These are phyloP conservation scores for Salvia rosmarinus DNA, from an alignment of 257 asterid species.

Conservation along the genomic window DNA sequence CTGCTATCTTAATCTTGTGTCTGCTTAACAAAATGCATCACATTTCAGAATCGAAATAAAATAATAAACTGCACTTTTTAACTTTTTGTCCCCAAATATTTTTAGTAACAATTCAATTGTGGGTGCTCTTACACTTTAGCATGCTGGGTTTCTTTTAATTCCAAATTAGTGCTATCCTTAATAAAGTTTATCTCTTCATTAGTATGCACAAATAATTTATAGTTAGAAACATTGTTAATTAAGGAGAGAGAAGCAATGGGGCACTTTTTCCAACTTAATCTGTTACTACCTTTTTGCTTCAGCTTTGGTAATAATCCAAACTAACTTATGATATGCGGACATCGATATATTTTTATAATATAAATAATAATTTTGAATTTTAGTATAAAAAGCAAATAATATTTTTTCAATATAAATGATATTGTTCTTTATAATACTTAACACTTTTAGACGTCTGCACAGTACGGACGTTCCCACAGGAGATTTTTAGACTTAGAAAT, in stretches of 20 bases:
- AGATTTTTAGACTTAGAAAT: too few relatives aligned
- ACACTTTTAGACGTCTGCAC: too few relatives aligned
- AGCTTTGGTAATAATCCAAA: constrained; percentile 17
- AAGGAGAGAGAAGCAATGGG: constrained; percentile 3
- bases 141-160: constrained; percentile 2
- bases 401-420: too few relatives aligned
- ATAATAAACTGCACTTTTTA: neutral
- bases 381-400: too few relatives aligned
- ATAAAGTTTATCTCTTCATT: constrained; percentile 19
- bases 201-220: constrained; percentile 15
- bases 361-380: too few relatives aligned
- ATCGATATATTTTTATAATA: too few relatives aligned
- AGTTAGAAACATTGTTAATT: neutral
- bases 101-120: neutral
- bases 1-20: too few relatives aligned
- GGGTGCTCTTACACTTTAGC: constrained; percentile 4
- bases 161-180: constrained; percentile 15
- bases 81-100: neutral
- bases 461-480: too few relatives aligned
- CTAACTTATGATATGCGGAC: too few relatives aligned
- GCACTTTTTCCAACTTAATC: constrained; percentile 25
- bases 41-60: neutral
- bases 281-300: constrained; percentile 8
- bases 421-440: too few relatives aligned
- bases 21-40: neutral